Evolutionary conservation across 495 filamentous ascomycete species (phyloP), one percentile per base, ranked within the genome.

Genomic region (Letharia columbiana): DNA sequence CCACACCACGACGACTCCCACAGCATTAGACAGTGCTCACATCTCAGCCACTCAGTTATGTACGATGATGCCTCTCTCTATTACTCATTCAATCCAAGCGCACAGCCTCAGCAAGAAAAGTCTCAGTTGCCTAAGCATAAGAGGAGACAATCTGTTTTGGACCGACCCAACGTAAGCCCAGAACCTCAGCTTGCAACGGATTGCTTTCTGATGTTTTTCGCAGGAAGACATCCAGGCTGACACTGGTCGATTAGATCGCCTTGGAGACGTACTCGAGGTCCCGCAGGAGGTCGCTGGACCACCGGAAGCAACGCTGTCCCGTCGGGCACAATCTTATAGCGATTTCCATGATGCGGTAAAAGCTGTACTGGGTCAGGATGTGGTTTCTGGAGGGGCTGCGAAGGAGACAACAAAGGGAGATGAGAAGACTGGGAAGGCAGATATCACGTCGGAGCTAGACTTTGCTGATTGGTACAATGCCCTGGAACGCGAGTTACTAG

Each of bases 21-120:
- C 41, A 59, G 8, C 58, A 44, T 18, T 5, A 61, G 8, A 28
- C 4, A 3, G 20, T 15, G 35, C 17, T 28, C 33, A 61, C 6
- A 44, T 40, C 20, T 54, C 31, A 41, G 54, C 7, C 23, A 9
- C 31, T 42, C 45, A 65, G 56, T 42, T 61, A 89, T 89, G 87
- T 90, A 89, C 76, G 88, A 91, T 73, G 87, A 90, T 71, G 82
- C 86, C 12, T 91, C 87, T 83, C 87, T 67, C 50, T 70, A 89
- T 75, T 73, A 90, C 75, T 85, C 80, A 65, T 83, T 87, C 69
- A 83, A 86, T 37, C 82, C 83, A 2, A 80, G 82, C 45, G 75
- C 79, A 49, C 76, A 81, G 49, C 73, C 81, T 18, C 79, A 78
- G 66, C 76, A 77, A 42, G 79, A 79, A 6, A 75, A 75, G 28